Evolutionary conservation across 257 asterid genomes (phyloP), one percentile per base, ranked within the genome.

Genomic region (Solanum lycopersicoides): DNA sequence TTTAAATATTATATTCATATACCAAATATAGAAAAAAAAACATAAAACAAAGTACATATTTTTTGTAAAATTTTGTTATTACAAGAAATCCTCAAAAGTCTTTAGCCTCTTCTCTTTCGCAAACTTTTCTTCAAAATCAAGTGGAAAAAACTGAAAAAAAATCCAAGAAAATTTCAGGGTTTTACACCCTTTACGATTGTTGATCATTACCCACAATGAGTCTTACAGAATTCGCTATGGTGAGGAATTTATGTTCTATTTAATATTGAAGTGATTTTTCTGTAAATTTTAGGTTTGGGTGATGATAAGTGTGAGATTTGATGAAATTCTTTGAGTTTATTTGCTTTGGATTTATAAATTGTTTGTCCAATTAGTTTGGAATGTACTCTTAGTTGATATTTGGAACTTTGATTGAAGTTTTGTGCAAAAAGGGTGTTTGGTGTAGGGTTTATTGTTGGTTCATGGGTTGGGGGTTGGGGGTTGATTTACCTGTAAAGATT

Each of bases 181-280:
- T 47, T 30, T 79, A 79, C 84, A 45, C 42, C 42, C 84, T 79
- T 79, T 82, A 6, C 32, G 85, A 50, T 30, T 82, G 13, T 82
- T 82, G 30, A 47, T 30, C 20, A 30, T 50, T 30, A 82, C 30
- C 44, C 11, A 72, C 89, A 50, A 94, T 94, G 98, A 93, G 90
- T 90, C 87, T 87, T 85, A 90, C 93, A 25, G 90, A 93, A 77
- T 94, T 93, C 69, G 90, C 98, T 45, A 94, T 94, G 98, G 96
- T 94, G 59, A 89, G 90, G 42, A n/a, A 77, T 85, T 45, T 28
- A 7, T 45, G 16, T 45, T 28, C 10, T 79, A 13, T 28, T 79
- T 79, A 79, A 45, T 28, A 28, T 79, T 79, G 9, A 45, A 79
- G 39, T 79, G 65, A 16, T 11, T 79, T 45, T 25, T n/a, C 25